A percentile compares a stretch with the other conserved stretches of the same genome.
These are phyloP conservation scores for Mytilinidion resinicola DNA, from an alignment of 495 filamentous ascomycete genomes.

Conservation along the genomic window DNA sequence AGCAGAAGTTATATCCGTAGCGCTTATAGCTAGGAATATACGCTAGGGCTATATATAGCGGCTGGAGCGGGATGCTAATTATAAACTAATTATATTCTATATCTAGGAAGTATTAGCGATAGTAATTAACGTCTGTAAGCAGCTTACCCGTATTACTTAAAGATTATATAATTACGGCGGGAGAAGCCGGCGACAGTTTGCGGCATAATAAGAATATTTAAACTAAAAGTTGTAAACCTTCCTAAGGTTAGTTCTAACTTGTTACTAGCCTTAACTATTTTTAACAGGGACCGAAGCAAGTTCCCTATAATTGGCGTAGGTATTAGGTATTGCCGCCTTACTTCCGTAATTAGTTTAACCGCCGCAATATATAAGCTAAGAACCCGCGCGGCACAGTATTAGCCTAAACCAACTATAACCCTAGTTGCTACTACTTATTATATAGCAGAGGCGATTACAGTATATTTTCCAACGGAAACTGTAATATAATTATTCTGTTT, in stretches of 20 bases:
- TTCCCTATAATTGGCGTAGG: neutral
- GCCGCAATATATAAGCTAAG: neutral
- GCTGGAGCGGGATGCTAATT: too few relatives aligned
- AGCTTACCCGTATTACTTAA: neutral
- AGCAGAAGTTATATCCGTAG: too few relatives aligned
- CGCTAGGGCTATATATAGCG: too few relatives aligned
- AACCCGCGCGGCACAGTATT: neutral
- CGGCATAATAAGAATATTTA: neutral
- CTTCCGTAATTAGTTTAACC: neutral
- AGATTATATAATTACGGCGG: neutral
- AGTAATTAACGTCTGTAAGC: too few relatives aligned
- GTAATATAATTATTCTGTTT: neutral
- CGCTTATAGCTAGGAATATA: too few relatives aligned
- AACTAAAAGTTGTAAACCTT: neutral
- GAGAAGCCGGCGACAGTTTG: neutral
- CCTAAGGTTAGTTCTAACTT: neutral
- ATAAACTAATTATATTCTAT: too few relatives aligned
- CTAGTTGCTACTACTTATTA: neutral
- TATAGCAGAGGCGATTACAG: too few relatives aligned
- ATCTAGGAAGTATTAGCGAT: too few relatives aligned
- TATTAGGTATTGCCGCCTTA: neutral
- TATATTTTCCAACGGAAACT: conserved; percentile 3
- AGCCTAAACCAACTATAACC: neutral
- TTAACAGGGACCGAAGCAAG: neutral
- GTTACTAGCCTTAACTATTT: neutral